Evolutionary conservation across 306 rosid genomes (phyloP).

Genomic region (Cucurbita moschata): DNA sequence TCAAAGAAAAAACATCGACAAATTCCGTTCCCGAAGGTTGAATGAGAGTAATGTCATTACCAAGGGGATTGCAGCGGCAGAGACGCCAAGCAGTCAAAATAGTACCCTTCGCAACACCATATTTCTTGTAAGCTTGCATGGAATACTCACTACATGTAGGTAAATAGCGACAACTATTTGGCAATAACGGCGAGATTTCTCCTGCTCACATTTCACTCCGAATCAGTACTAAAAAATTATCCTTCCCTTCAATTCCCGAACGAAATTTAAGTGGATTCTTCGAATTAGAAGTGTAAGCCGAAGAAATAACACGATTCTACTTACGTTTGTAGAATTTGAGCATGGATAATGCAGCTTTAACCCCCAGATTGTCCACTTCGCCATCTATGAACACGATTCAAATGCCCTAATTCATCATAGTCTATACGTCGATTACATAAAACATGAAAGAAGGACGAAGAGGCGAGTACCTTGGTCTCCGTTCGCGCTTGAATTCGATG

Average conservation of each 20-base stretch:
- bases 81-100: constrained; percentile 70
- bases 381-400: constrained; percentile 12
- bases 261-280: neutral
- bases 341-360: constrained; percentile 45
- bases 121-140: constrained; percentile 86
- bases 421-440: neutral
- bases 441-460: neutral
- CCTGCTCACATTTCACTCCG: constrained; percentile 24
- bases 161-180: constrained; percentile 63
- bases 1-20: neutral
- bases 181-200: constrained; percentile 82
- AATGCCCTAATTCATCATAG: neutral
- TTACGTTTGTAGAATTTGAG: constrained; percentile 71
- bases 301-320: neutral
- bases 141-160: constrained; percentile 93
- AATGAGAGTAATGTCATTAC: constrained; percentile 17
- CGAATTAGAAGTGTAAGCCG: neutral
- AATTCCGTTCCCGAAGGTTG: neutral
- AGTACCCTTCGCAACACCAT: constrained; percentile 64
- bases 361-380: constrained; percentile 43
- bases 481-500: constrained; percentile 28
- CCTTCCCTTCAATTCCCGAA: neutral
- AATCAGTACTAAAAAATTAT: neutral
- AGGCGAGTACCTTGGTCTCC: constrained; percentile 24
- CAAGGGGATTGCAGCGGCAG: constrained; percentile 91